Conservation (phyloP, 371 early-diverging fungal species). For the Dichotomocladium elegans region DNA sequence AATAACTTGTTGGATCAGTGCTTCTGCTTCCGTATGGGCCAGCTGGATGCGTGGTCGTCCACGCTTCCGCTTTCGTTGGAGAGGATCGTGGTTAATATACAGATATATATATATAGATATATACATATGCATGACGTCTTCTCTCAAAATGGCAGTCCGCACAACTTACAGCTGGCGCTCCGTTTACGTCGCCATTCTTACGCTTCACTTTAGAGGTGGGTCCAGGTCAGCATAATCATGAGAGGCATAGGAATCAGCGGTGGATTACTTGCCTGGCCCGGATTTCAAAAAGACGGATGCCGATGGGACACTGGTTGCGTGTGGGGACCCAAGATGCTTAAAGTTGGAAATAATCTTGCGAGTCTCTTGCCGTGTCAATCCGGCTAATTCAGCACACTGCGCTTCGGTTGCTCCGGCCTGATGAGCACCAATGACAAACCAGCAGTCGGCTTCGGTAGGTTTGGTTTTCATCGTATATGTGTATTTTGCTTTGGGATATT, state of each 20-base stretch:
- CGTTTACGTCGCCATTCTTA: too few species aligned
- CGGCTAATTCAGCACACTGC: constrained; percentile 18
- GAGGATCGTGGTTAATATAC: background rate
- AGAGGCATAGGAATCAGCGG: background rate
- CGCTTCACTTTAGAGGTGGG: too few species aligned
- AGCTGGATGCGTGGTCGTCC: constrained; percentile 26
- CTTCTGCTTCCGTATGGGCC: background rate
- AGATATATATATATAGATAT: background rate
- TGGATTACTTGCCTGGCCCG: constrained; percentile 6
- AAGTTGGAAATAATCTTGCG: constrained; percentile 21
- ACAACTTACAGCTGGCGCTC: background rate
- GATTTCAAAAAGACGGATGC: constrained; percentile 1
- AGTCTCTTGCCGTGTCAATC: constrained; percentile 12
- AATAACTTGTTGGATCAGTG: background rate
- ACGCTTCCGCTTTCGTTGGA: constrained; percentile 13
- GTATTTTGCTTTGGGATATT: too few species aligned
- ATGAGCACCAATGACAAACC: constrained; percentile 27
- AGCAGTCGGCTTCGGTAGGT: constrained; percentile 16
- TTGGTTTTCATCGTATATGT: background rate
- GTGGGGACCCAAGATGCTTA: constrained; percentile 19
- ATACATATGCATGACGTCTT: background rate
- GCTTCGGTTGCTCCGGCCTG: constrained; percentile 27
- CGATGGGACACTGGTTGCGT: constrained; percentile 5
- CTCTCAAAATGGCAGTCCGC: background rate
- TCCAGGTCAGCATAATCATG: background rate